Evolutionary conservation across 1,284 basidiomycete genomes (phyloP), one percentile per base, ranked within the genome.

Genomic region (Hypsizygus ulmarius): DNA sequence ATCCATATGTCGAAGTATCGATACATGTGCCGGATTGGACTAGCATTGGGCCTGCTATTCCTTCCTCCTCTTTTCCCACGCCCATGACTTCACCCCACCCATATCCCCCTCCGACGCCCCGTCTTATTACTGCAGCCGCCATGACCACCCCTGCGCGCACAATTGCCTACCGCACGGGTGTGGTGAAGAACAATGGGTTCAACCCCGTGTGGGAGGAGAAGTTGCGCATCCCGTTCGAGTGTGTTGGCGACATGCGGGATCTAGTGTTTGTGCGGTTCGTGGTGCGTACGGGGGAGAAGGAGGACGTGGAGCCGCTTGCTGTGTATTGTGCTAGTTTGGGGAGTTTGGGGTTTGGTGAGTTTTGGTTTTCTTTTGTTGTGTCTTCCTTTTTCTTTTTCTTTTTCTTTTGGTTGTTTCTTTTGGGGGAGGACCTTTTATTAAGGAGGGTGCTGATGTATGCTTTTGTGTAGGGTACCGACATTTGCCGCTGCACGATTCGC

Each of bases 201-300:
- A 95, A 94, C 63, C 93, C 93, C 0, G 71, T 85, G 2, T 97
- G 93, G 90, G 78, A 92, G 58, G 82, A 93, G 61, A 70, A 70
- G 18, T 66, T 94, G 19, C 69, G 72, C 32, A 73, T 95, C 28
- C 79, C 82, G 9, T 88, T 94, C 62, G 79, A 84, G 45, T 82
- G 84, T 58, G 78, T 86, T 1, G 86, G 85, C 0, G 82, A 81
- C 37, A 87, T 93, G 82, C 73, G 75, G 54, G 90, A 92, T 48
- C 73, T 97, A 18, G 78, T 90, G 14, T 96, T 97, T 60, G 77
- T 96, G 35, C 74, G 82, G 50, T 85, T 96, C 58, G 77, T 82
- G 25, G 82, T 97, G 63, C 80, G 59, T 57, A 80, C 84, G 55
- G 79, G 82, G 40, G 77, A 78, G 48, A 72, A 75, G 45, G 79